These are phyloP conservation scores for Aleurites moluccanus DNA, from an alignment of 441 rosid species.

Conservation along the genomic window DNA sequence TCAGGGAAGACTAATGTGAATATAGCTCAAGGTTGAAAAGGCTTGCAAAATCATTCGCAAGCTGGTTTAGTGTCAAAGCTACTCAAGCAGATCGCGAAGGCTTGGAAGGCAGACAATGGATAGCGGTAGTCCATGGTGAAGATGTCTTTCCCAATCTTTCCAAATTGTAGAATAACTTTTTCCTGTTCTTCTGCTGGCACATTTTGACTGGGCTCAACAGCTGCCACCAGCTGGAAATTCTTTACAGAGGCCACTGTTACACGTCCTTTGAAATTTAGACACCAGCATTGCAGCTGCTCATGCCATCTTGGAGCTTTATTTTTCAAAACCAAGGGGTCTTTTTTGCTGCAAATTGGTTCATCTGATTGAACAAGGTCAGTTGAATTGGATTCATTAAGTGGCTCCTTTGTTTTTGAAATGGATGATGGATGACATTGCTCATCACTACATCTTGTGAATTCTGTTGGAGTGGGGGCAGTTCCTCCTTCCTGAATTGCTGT, in stretches of 20 bases:
- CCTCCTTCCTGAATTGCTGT: conserved; percentile 78
- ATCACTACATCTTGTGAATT: conserved; percentile 33
- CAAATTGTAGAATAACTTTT: conserved; percentile 82
- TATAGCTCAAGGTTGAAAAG: conserved; percentile 16
- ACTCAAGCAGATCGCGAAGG: conserved; percentile 90
- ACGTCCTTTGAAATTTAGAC: conserved; percentile 88
- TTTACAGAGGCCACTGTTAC: conserved; percentile 94
- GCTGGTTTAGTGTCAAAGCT: conserved; percentile 96
- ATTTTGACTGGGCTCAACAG: conserved; percentile 57
- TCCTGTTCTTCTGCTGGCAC: conserved; percentile 67
- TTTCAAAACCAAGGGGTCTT: conserved; percentile 58
- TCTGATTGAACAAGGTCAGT: conserved; percentile 31
- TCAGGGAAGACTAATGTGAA: conserved; percentile 26
- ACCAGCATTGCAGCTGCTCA: conserved; percentile 95
- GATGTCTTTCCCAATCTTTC: conserved; percentile 93
- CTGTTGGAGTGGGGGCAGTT: conserved; percentile 48
- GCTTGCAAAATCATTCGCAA: conserved; percentile 59
- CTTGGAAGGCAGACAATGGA: conserved; percentile 95
- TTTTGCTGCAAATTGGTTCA: conserved; percentile 26
- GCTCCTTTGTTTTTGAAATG: conserved; percentile 42
- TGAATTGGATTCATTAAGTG: conserved; percentile 37
- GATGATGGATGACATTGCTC: conserved; percentile 24
- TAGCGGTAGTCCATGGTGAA: conserved; percentile 95
- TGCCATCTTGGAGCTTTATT: conserved; percentile 98
- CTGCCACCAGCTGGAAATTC: conserved; percentile 88